Evolutionary conservation across 2,329 filamentous ascomycete genomes (phyloP).

Genomic region (Calonectria multiphialidica): DNA sequence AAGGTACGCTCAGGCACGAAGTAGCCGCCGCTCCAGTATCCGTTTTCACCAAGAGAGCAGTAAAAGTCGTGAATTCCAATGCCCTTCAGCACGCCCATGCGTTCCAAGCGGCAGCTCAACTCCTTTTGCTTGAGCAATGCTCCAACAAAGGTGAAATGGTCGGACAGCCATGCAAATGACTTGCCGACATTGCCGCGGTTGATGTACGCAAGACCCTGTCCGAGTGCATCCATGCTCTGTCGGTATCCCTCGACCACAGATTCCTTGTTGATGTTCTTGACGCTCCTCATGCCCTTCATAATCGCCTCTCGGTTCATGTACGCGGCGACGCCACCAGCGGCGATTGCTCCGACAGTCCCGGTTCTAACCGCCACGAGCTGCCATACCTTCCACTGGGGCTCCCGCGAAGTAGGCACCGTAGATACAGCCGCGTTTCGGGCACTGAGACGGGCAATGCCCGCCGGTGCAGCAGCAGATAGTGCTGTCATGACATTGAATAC

Average conservation of each 20-base stretch:
- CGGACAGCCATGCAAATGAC: slow-evolving; percentile 82
- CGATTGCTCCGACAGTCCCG: slow-evolving; percentile 84
- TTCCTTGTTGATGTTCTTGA: slow-evolving; percentile 61
- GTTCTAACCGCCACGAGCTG: slow-evolving; percentile 80
- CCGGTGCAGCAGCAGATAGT: slow-evolving; percentile 61
- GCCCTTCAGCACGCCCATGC: slow-evolving; percentile 70
- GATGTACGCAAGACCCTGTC: slow-evolving; percentile 68
- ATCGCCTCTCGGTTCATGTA: slow-evolving; percentile 84
- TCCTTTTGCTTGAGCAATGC: slow-evolving; percentile 81
- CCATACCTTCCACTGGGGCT: slow-evolving; percentile 65
- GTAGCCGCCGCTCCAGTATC: slow-evolving; percentile 70
- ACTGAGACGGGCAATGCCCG: slow-evolving; percentile 51
- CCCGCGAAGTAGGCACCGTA: slow-evolving; percentile 40
- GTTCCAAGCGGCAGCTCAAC: slow-evolving; percentile 74
- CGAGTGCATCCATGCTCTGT: slow-evolving; percentile 61
- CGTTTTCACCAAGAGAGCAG: slow-evolving; percentile 79
- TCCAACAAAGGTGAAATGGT: slow-evolving; percentile 88
- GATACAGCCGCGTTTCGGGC: slow-evolving; percentile 33
- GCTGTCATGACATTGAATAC: slow-evolving; percentile 71
- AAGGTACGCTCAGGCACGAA: slow-evolving; percentile 81
- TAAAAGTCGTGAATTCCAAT: slow-evolving; percentile 83
- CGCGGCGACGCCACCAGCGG: slow-evolving; percentile 83
- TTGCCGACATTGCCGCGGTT: slow-evolving; percentile 71
- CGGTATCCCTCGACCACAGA: slow-evolving; percentile 62
- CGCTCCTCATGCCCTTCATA: slow-evolving; percentile 57